Conservation (phyloP, 176 grass and related monocot species). For the Olyra latifolia region DNA sequence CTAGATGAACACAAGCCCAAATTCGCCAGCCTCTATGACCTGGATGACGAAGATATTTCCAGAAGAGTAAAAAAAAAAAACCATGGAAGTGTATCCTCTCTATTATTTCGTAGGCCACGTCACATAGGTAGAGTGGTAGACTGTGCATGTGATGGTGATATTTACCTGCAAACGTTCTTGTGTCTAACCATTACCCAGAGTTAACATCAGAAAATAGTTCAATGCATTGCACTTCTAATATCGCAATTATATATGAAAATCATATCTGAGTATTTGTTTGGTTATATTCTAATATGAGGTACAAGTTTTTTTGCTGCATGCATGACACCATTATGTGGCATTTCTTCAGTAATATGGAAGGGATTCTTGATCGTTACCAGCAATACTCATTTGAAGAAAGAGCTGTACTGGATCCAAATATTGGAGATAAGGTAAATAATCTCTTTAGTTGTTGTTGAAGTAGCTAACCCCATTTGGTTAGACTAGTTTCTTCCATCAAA, state of each 20-base stretch:
- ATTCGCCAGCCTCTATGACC: too few relatives aligned
- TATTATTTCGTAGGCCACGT: too few relatives aligned
- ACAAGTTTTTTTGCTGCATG: neutral
- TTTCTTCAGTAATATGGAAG: conserved; percentile 66
- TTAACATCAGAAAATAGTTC: neutral
- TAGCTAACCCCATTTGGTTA: neutral
- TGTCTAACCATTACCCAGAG: too few relatives aligned
- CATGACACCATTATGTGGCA: neutral
- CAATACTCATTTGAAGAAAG: conserved; percentile 71
- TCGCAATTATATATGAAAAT: neutral
- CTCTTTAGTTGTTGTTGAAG: neutral
- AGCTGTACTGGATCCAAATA: conserved; percentile 51
- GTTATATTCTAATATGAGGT: conserved; percentile 4
- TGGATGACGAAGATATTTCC: too few relatives aligned
- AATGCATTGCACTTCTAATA: neutral
- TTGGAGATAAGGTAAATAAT: conserved; percentile 55
- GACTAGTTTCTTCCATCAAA: neutral
- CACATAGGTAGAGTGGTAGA: too few relatives aligned
- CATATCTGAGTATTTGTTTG: neutral
- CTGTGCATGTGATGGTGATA: too few relatives aligned
- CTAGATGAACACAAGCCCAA: too few relatives aligned
- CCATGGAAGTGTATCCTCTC: too few relatives aligned
- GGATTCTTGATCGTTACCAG: conserved; percentile 77
- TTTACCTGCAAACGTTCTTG: too few relatives aligned
- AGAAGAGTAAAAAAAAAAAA: too few relatives aligned